Conservation (phyloP, 106 monocot species). For the Gastrodia elata region DNA sequence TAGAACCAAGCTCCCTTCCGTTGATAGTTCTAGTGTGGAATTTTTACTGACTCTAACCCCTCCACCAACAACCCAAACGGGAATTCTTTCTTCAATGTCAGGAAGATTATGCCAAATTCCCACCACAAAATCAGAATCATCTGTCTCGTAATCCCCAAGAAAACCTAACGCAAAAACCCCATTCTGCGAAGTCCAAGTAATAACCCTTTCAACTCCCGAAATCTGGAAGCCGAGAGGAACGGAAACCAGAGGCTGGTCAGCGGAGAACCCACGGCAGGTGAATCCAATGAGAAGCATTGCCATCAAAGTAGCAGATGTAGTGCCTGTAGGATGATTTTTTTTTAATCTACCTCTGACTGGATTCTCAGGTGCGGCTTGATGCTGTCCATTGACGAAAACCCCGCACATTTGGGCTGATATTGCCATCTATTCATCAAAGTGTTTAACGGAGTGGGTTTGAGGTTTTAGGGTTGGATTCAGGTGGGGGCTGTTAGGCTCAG, state of each 20-base stretch:
- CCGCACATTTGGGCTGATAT: not conserved
- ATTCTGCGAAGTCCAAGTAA: constrained; percentile 19
- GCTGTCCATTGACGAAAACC: not conserved
- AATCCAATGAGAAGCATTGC: constrained; percentile 5
- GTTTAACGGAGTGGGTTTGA: not conserved
- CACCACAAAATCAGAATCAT: constrained; percentile 20
- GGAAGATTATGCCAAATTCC: constrained; percentile 24
- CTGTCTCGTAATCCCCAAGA: constrained; percentile 9
- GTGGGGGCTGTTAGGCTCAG: not conserved
- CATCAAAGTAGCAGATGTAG: not conserved
- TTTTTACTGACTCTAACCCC: constrained; percentile 29
- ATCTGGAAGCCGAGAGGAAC: constrained; percentile 31
- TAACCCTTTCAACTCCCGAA: constrained; percentile 2
- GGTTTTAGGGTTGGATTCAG: not conserved
- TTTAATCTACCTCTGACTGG: not conserved
- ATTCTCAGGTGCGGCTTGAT: not conserved
- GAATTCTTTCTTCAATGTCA: constrained; percentile 3
- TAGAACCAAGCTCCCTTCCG: constrained; percentile 30
- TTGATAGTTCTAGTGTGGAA: constrained; percentile 23
- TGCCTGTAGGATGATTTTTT: not conserved
- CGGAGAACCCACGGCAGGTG: not conserved
- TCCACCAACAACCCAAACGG: constrained; percentile 38
- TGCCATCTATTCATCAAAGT: not conserved
- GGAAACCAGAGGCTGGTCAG: constrained; percentile 5
- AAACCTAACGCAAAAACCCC: constrained; percentile 31